Percentiles rank a stretch among this genome's conserved stretches.
These are phyloP conservation scores for Tieghemostelium lacteum DNA, from an alignment of 78 protist species.

Conservation along the genomic window DNA sequence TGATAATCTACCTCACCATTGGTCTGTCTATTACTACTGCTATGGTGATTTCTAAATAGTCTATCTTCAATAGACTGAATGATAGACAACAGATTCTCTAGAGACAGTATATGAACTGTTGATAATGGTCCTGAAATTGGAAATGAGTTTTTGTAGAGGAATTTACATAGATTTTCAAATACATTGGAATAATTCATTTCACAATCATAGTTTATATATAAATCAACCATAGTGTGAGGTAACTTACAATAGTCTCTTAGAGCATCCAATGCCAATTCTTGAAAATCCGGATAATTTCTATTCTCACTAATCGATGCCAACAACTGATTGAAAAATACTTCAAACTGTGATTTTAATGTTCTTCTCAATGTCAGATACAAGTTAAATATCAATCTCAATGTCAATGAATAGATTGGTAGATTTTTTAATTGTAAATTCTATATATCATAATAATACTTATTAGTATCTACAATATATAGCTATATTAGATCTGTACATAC, in stretches of 20 bases:
- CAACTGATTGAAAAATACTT: constrained; percentile 68
- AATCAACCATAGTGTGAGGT: constrained; percentile 65
- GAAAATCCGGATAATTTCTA: constrained; percentile 26
- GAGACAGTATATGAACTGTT: constrained; percentile 77
- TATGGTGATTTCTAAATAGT: not conserved
- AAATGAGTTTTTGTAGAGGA: constrained; percentile 78
- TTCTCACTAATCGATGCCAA: not conserved
- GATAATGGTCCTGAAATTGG: constrained; percentile 74
- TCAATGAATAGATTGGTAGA: constrained; percentile 44
- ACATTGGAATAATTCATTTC: constrained; percentile 83
- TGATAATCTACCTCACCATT: not conserved
- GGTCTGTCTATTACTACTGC: not conserved
- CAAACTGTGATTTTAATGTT: constrained; percentile 69
- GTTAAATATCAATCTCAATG: constrained; percentile 71
- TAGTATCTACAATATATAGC: not conserved
- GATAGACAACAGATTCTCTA: constrained; percentile 83
- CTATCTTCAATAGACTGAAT: constrained; percentile 69
- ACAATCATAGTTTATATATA: constrained; percentile 89
- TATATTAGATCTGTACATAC: constrained; percentile 8
- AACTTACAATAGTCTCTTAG: constrained; percentile 83
- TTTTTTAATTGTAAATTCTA: constrained; percentile 42
- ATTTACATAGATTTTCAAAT: constrained; percentile 81
- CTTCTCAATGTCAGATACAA: constrained; percentile 52
- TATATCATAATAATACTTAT: not conserved
- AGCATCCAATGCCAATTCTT: constrained; percentile 87